Conservation (phyloP, 2,329 filamentous ascomycete species). For the Fusarium nematophilum region DNA sequence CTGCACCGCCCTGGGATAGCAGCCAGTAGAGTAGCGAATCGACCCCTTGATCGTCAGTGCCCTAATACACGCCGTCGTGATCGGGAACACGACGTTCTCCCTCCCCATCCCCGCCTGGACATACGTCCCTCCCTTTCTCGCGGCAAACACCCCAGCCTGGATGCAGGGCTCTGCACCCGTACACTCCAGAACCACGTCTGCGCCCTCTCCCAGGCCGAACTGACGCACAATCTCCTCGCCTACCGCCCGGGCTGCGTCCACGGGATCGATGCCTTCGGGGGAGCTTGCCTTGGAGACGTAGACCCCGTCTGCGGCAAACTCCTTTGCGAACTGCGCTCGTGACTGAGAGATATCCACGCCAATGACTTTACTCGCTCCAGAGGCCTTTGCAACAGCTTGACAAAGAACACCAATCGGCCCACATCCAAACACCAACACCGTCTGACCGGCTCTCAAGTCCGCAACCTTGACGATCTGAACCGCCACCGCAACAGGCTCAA, state of each 20-base stretch:
- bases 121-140: conserved; percentile 59
- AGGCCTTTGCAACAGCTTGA: conserved; percentile 83
- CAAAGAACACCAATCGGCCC: conserved; percentile 89
- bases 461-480: conserved; percentile 64
- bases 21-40: conserved; percentile 62
- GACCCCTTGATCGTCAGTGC: conserved; percentile 61
- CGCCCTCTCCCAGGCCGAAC: conserved; percentile 65
- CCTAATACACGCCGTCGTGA: conserved; percentile 60
- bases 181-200: conserved; percentile 55
- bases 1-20: conserved; percentile 61
- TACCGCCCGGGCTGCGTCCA: conserved; percentile 52
- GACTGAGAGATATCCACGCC: conserved; percentile 41
- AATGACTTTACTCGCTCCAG: conserved; percentile 73
- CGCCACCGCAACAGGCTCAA: conserved; percentile 88
- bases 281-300: conserved; percentile 48
- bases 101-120: conserved; percentile 65
- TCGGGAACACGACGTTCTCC: conserved; percentile 63
- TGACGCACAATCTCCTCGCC: conserved; percentile 15
- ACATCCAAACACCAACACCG: conserved; percentile 87
- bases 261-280: conserved; percentile 45
- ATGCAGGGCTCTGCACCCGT: conserved; percentile 32
- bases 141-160: conserved; percentile 54
- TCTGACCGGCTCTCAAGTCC: conserved; percentile 68
- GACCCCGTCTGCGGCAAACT: conserved; percentile 54
- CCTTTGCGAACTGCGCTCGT: conserved; percentile 24